phyloP scores from a whole-genome alignment of 306 rosid genomes.

The Pueraria montana region DNA sequence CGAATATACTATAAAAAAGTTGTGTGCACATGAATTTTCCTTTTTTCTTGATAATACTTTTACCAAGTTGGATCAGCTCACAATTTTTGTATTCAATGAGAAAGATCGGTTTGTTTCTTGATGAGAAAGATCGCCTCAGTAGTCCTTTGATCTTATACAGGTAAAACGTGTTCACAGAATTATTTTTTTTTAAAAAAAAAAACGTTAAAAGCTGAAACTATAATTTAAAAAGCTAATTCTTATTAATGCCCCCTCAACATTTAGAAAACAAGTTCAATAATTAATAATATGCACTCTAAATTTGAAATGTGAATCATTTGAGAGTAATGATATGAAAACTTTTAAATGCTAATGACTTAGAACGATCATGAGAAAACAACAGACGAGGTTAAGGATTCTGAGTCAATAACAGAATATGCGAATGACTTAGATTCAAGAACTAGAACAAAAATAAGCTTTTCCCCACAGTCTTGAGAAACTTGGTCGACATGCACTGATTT shows the following conservation, averaged over 20 bases:
- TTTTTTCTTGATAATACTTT: too few species aligned
- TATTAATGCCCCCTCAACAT: background rate
- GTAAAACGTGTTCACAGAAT: background rate
- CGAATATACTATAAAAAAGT: too few species aligned
- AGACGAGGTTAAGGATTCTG: slow-evolving; percentile 24
- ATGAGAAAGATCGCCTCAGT: too few species aligned
- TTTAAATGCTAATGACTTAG: background rate
- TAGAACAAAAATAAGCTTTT: slow-evolving; percentile 33
- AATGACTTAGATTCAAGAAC: slow-evolving; percentile 28
- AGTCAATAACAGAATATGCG: background rate
- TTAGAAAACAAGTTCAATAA: background rate
- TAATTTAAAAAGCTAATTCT: background rate
- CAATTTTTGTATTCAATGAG: too few species aligned
- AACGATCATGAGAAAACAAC: background rate
- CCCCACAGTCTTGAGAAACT: slow-evolving; percentile 19
- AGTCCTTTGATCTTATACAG: too few species aligned
- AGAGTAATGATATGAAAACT: background rate
- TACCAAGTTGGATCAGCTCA: too few species aligned
- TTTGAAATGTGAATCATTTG: background rate
- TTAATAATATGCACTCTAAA: background rate
- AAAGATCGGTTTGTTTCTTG: too few species aligned
- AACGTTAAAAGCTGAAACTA: background rate
- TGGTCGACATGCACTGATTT: slow-evolving; percentile 35
- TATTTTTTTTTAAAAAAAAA: too few species aligned
- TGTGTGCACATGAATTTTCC: too few species aligned